A percentile compares a stretch with the other conserved stretches of the same genome.
Conservation (phyloP, 1,284 basidiomycete genomes). For the Marasmius sp. region DNA sequence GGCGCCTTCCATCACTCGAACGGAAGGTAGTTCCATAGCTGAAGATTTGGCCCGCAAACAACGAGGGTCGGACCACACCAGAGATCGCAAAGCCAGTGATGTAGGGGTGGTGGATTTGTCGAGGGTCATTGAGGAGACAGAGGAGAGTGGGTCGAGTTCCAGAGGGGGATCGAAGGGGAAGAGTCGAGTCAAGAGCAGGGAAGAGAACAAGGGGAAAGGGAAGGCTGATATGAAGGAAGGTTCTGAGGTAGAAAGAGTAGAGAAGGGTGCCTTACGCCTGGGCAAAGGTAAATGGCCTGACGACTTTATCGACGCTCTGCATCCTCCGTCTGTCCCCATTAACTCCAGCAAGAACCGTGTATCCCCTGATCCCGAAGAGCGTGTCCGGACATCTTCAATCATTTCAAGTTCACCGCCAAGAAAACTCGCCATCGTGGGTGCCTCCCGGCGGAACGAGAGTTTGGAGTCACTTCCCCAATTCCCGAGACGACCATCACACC, state of each 20-base stretch:
- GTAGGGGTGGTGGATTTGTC: conserved; percentile 57
- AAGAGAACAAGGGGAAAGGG: neutral
- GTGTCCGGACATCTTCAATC: conserved; percentile 30
- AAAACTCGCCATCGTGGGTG: conserved; percentile 54
- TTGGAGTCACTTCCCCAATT: conserved; percentile 46
- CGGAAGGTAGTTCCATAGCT: conserved; percentile 58
- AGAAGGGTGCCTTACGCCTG: conserved; percentile 51
- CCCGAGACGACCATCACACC: conserved; percentile 60
- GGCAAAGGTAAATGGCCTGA: conserved; percentile 83
- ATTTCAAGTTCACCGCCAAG: conserved; percentile 53
- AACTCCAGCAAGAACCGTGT: conserved; percentile 28
- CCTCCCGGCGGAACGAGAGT: conserved; percentile 43
- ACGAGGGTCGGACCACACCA: conserved; percentile 30
- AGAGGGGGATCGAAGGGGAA: conserved; percentile 28
- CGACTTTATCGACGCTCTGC: conserved; percentile 68
- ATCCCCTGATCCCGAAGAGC: conserved; percentile 26
- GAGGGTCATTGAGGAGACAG: conserved; percentile 69
- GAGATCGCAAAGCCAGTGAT: conserved; percentile 66
- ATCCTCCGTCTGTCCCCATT: conserved; percentile 28
- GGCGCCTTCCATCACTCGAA: conserved; percentile 57
- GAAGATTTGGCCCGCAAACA: conserved; percentile 48
- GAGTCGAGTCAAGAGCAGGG: neutral
- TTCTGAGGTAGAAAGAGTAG: conserved; percentile 28
- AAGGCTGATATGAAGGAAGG: neutral
- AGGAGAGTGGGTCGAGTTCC: conserved; percentile 54